Conservation (phyloP, 1,139 yeast species). For the Taphrina wiesneri region DNA sequence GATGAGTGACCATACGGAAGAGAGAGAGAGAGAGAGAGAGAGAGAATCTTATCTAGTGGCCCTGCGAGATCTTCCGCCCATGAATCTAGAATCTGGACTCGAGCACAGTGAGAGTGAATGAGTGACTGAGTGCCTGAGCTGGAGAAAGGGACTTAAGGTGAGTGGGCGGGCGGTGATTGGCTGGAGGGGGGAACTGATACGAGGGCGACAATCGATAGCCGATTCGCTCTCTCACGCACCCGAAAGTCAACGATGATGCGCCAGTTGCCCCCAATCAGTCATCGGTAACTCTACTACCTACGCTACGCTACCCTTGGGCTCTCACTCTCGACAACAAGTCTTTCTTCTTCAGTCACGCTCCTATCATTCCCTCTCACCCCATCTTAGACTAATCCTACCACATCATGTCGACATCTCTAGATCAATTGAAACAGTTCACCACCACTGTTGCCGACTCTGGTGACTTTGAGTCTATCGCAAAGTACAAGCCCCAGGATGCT, state of each 20-base stretch:
- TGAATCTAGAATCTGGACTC: neutral
- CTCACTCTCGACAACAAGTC: neutral
- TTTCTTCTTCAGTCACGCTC: neutral
- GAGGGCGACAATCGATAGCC: neutral
- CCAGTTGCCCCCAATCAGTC: neutral
- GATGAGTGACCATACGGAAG: neutral
- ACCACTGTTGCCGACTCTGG: slow-evolving; percentile 98
- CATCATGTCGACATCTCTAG: slow-evolving; percentile 65
- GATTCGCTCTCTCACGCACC: neutral
- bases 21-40: neutral
- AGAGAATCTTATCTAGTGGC: neutral
- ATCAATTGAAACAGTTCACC: slow-evolving; percentile 89
- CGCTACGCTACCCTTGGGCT: neutral
- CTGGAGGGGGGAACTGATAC: neutral
- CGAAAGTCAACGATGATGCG: neutral
- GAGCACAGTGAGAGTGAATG: neutral
- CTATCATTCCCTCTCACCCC: neutral
- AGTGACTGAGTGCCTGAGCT: too few relatives aligned
- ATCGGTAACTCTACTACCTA: neutral
- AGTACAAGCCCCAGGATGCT: slow-evolving; percentile 98
- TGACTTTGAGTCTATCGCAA: slow-evolving; percentile 90
- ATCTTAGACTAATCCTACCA: neutral
- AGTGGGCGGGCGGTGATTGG: neutral
- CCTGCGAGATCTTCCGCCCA: neutral
- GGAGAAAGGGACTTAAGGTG: neutral